A percentile compares a stretch with the other conserved stretches of the same genome.
Evolutionary conservation across 1,284 basidiomycete genomes (phyloP).

Genomic region (Athelia sp.): DNA sequence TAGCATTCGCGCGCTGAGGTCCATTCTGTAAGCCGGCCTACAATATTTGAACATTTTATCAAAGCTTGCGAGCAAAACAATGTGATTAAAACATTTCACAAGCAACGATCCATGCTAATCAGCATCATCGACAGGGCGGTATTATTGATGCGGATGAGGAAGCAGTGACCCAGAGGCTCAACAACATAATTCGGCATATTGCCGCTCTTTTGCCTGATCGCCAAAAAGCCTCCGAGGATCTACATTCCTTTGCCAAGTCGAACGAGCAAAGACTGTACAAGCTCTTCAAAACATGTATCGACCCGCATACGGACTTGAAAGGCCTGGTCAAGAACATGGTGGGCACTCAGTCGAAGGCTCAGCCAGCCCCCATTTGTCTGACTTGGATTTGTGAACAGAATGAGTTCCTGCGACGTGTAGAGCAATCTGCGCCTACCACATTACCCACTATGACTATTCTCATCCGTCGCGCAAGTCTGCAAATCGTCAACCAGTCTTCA

Average conservation of each 20-base stretch:
- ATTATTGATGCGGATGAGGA: conserved; percentile 80
- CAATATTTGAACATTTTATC: conserved; percentile 60
- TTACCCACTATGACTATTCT: conserved; percentile 71
- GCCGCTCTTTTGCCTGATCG: conserved; percentile 63
- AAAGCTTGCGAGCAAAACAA: conserved; percentile 75
- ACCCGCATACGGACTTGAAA: conserved; percentile 81
- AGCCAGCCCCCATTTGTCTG: background rate
- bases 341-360: conserved; percentile 18
- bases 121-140: conserved; percentile 58
- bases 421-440: conserved; percentile 60
- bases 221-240: conserved; percentile 72
- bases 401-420: conserved; percentile 75
- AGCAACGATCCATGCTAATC: conserved; percentile 3
- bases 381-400: conserved; percentile 33
- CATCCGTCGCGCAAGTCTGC: conserved; percentile 67
- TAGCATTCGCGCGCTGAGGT: background rate
- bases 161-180: conserved; percentile 49
- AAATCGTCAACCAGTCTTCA: conserved; percentile 81
- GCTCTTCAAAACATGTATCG: conserved; percentile 76
- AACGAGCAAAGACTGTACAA: conserved; percentile 89
- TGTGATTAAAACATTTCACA: conserved; percentile 38
- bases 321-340: conserved; percentile 76
- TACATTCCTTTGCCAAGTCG: conserved; percentile 79
- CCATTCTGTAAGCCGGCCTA: conserved; percentile 48
- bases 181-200: conserved; percentile 51